These are phyloP conservation scores for Diaporthe vexans DNA, from an alignment of 2,329 filamentous ascomycete species.

Conservation along the genomic window DNA sequence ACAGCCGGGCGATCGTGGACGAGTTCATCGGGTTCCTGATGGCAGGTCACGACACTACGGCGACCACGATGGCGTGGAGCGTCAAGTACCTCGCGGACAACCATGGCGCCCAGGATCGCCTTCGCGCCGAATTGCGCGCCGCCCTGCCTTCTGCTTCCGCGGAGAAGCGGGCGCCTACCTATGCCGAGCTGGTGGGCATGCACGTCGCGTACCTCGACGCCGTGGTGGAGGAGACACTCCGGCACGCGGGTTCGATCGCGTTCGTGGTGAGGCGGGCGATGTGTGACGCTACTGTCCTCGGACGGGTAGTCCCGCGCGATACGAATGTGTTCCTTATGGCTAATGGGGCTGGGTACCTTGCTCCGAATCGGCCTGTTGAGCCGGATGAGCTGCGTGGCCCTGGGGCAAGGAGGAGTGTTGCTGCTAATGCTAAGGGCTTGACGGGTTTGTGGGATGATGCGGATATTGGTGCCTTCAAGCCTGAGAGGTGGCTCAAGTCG, in stretches of 20 bases:
- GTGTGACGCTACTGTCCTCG: conserved; percentile 52
- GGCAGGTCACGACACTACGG: conserved; percentile 52
- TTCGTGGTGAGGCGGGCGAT: conserved; percentile 50
- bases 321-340: conserved; percentile 58
- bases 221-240: conserved; percentile 54
- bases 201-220: conserved; percentile 55
- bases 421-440: conserved; percentile 43
- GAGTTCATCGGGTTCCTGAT: conserved; percentile 51
- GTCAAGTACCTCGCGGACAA: conserved; percentile 47
- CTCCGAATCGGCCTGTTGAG: conserved; percentile 46
- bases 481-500: conserved; percentile 55
- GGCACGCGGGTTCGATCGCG: conserved; percentile 49
- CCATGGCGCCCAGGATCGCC: conserved; percentile 43
- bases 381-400: conserved; percentile 48
- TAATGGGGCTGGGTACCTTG: conserved; percentile 51
- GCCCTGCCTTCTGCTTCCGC: conserved; percentile 45
- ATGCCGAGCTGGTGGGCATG: conserved; percentile 48
- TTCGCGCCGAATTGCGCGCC: conserved; percentile 46
- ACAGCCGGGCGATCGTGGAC: conserved; percentile 45
- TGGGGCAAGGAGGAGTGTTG: conserved; percentile 40
- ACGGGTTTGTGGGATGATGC: conserved; percentile 49
- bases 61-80: conserved; percentile 48
- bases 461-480: conserved; percentile 50
- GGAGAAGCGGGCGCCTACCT: conserved; percentile 47
- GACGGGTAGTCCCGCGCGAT: conserved; percentile 51